Evolutionary conservation across 106 monocot genomes (phyloP).

Genomic region (Dioscorea dumetorum): DNA sequence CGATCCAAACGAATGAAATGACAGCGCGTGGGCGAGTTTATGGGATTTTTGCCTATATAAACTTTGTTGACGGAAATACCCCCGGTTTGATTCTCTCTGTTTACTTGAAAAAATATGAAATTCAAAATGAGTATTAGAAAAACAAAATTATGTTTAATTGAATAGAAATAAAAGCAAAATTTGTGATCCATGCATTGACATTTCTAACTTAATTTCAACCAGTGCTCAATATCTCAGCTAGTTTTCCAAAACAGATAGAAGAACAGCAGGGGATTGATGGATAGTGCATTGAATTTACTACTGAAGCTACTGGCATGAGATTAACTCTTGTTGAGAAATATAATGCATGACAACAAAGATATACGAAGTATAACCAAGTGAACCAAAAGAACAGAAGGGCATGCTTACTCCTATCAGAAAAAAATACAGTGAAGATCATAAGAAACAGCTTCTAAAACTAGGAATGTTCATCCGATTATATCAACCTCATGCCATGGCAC

Average conservation of each 20-base stretch:
- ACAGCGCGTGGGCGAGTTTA: neutral
- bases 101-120: conserved; percentile 5
- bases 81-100: neutral
- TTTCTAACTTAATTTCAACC: too few species aligned
- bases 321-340: conserved; percentile 2
- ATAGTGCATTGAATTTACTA: too few species aligned
- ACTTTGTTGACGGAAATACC: neutral
- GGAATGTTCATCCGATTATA: neutral
- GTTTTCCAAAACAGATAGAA: too few species aligned
- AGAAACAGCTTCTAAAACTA: neutral
- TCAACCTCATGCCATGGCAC: neutral
- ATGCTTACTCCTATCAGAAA: too few species aligned
- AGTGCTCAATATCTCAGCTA: too few species aligned
- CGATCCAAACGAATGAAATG: neutral
- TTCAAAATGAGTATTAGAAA: conserved; percentile 4
- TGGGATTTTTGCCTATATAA: neutral
- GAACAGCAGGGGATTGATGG: too few species aligned
- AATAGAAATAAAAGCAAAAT: too few species aligned
- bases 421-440: too few species aligned
- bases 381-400: neutral
- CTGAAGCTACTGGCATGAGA: conserved; percentile 13
- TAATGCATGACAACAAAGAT: conserved; percentile 8
- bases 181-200: too few species aligned
- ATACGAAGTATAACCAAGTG: too few species aligned
- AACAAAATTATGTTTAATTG: neutral